phyloP scores from a whole-genome alignment of 2,329 filamentous ascomycete genomes.

The Fusarium bactridioides region DNA sequence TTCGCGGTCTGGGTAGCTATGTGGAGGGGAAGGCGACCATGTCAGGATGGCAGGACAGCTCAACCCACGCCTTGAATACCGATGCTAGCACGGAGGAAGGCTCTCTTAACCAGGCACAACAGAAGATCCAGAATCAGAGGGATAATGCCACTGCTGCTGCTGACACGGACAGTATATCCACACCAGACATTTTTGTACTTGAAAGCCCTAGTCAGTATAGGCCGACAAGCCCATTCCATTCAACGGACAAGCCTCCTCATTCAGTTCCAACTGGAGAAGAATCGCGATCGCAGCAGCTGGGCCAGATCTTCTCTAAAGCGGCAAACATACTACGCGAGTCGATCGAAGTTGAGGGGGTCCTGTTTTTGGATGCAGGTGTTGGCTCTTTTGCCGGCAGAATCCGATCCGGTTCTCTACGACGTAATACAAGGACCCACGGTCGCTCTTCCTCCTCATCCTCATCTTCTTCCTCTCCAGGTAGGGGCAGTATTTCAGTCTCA shows the following conservation, averaged over 20 bases:
- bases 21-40: slow-evolving; percentile 47
- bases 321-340: slow-evolving; percentile 54
- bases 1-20: slow-evolving; percentile 49
- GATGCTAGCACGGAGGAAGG: slow-evolving; percentile 12
- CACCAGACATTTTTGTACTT: slow-evolving; percentile 7
- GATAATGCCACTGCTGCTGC: not conserved
- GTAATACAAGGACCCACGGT: not conserved
- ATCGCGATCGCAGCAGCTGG: not conserved
- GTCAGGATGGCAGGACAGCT: slow-evolving; percentile 24
- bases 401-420: not conserved
- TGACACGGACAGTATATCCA: not conserved
- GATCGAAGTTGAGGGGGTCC: slow-evolving; percentile 51
- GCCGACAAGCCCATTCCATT: not conserved
- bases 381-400: slow-evolving; percentile 13
- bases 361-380: slow-evolving; percentile 47
- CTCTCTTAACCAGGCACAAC: slow-evolving; percentile 10
- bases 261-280: not conserved
- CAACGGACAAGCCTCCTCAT: not conserved
- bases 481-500: not conserved
- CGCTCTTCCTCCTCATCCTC: slow-evolving; percentile 15
- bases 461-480: slow-evolving; percentile 8
- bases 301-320: slow-evolving; percentile 52
- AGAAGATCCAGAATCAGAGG: slow-evolving; percentile 6
- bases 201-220: slow-evolving; percentile 1
- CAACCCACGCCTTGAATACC: slow-evolving; percentile 9